These are phyloP conservation scores for Xylaria sp. DNA, from an alignment of 2,329 filamentous ascomycete genomes.

Conservation along the genomic window DNA sequence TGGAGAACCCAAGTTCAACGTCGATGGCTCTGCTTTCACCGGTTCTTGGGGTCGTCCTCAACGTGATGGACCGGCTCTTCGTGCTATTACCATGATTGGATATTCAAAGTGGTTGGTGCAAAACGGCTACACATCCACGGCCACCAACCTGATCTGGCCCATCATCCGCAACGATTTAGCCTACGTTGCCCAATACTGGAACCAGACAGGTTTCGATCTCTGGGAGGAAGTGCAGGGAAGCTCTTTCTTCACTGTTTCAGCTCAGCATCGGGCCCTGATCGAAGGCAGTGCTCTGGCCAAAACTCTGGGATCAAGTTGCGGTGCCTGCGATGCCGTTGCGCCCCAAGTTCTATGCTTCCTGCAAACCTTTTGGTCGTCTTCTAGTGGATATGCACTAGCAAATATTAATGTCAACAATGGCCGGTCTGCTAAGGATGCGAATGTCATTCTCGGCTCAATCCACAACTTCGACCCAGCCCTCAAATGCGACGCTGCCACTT, in stretches of 20 bases:
- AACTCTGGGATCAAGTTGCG: constrained; percentile 69
- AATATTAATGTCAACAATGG: constrained; percentile 73
- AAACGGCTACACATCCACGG: constrained; percentile 70
- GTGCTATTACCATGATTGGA: constrained; percentile 76
- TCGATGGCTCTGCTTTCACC: constrained; percentile 71
- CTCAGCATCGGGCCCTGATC: constrained; percentile 74
- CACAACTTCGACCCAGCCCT: constrained; percentile 75
- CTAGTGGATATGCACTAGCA: constrained; percentile 69
- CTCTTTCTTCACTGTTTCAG: constrained; percentile 81
- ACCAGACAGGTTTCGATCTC: constrained; percentile 74
- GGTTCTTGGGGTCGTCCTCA: constrained; percentile 81
- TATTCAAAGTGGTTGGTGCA: constrained; percentile 78
- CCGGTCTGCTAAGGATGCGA: constrained; percentile 76
- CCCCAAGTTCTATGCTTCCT: constrained; percentile 78
- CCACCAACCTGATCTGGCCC: constrained; percentile 72
- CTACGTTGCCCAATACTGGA: constrained; percentile 80
- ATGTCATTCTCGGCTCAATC: constrained; percentile 73
- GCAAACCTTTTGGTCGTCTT: constrained; percentile 76
- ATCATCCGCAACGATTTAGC: constrained; percentile 78
- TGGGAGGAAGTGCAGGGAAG: constrained; percentile 84
- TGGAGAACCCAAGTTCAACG: constrained; percentile 79
- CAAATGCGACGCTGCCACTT: constrained; percentile 74
- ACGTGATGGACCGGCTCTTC: constrained; percentile 79
- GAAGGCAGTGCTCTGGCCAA: constrained; percentile 74
- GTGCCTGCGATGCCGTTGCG: constrained; percentile 70